Evolutionary conservation across 2,329 filamentous ascomycete species (phyloP), one percentile per base, ranked within the genome.

Genomic region (Plenodomus tracheiphilus): DNA sequence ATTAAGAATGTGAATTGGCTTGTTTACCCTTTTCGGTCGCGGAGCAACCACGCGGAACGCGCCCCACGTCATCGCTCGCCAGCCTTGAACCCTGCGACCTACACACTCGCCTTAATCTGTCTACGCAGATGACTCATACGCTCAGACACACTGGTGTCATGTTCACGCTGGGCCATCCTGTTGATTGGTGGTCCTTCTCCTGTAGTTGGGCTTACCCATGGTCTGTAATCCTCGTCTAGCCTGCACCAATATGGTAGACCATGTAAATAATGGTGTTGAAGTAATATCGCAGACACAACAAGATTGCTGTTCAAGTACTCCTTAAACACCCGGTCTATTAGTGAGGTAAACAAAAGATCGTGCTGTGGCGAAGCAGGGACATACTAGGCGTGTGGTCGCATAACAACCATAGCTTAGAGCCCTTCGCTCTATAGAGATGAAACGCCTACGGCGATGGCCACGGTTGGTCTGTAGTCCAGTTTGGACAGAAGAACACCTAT

Each of bases 11-110:
- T 17, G 16, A 16, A n/a, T 41, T 17, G 20, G 8, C 18, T 22
- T 58, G 49, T 52, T 54, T 50, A 47, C 35, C 13, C 21, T 32
- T 25, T 40, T 30, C 30, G 18, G 54, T 56, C 43, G 54, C 54
- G 44, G 53, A 47, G 47, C 51, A 54, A 51, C 50, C 35, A 43
- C 47, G 51, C 49, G 45, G 47, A 51, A 46, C 44, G 46, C 32
- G 43, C 8, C 21, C 20, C 30, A 50, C 54, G 51, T 54, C 51
- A 54, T 51, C 28, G 41, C 41, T 30, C 46, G 20, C 28, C 41
- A 42, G 47, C 35, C 42, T n/a, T 46, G 25, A 39, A 50, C 17
- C 39, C 39, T 32, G 28, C 28, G 11, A 32, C 6, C 28, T 32
- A 32, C 28, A 32, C 11, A 15, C 28, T 32, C 28, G 28, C 28